A percentile compares a stretch with the other conserved stretches of the same genome.
Conservation (phyloP, 768 basidiomycete genomes). For the Hypsizygus marmoreus region DNA sequence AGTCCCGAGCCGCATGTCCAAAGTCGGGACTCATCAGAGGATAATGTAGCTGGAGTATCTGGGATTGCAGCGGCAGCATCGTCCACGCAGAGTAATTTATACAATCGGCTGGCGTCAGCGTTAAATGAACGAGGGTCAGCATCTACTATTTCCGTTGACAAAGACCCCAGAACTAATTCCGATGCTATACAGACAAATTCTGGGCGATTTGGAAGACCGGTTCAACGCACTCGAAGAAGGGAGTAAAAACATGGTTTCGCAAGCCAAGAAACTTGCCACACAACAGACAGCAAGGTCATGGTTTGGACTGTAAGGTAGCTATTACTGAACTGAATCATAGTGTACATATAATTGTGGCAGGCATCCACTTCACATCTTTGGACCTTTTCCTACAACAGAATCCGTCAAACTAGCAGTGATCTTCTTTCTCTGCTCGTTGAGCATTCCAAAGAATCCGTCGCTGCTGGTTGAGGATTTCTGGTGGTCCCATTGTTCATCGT, state of each 20-base stretch:
- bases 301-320: conserved; percentile 51
- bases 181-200: conserved; percentile 49
- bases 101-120: conserved; percentile 51
- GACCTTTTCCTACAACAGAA: conserved; percentile 26
- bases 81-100: conserved; percentile 40
- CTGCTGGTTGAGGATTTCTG: conserved; percentile 34
- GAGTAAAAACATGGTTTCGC: conserved; percentile 63
- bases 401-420: conserved; percentile 38
- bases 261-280: conserved; percentile 68
- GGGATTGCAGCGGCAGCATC: conserved; percentile 22
- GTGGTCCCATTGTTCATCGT: conserved; percentile 50
- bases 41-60: conserved; percentile 13
- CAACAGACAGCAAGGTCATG: conserved; percentile 66
- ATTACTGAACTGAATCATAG: neutral
- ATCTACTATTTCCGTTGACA: neutral
- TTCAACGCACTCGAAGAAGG: conserved; percentile 68
- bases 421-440: conserved; percentile 48
- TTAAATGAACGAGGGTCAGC: conserved; percentile 65
- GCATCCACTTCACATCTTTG: neutral
- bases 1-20: conserved; percentile 36
- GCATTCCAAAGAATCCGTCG: conserved; percentile 45
- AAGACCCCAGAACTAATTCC: neutral
- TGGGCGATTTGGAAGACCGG: conserved; percentile 61
- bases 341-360: neutral
- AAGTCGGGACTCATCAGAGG: conserved; percentile 2